Conservation (phyloP, 352 stramenopile genomes). For the Blastocystis sp. region DNA sequence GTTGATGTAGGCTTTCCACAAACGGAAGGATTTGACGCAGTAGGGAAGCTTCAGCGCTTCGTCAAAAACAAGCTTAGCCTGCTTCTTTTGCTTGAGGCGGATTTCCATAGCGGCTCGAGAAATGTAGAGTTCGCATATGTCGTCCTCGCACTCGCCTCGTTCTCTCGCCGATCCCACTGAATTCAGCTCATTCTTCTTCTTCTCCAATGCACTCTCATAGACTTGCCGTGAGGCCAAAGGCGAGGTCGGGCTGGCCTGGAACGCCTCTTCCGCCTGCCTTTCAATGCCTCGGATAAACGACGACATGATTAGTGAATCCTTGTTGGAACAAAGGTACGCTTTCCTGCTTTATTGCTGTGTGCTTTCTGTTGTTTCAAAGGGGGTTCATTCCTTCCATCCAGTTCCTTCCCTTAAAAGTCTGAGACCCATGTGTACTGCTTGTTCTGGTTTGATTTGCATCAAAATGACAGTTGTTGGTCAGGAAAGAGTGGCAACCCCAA, state of each 20-base stretch:
- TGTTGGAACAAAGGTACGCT: neutral
- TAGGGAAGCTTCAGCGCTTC: conserved; percentile 32
- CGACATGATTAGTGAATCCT: neutral
- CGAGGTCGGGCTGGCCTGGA: conserved; percentile 32
- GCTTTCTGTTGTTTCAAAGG: too few species aligned
- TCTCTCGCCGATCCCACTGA: neutral
- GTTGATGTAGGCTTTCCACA: conserved; percentile 64
- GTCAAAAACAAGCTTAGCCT: conserved; percentile 54
- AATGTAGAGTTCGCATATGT: conserved; percentile 65
- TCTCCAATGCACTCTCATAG: conserved; percentile 25
- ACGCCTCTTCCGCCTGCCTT: conserved; percentile 7
- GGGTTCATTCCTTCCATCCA: too few species aligned
- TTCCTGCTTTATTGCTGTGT: neutral
- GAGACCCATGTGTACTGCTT: neutral
- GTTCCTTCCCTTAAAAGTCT: too few species aligned
- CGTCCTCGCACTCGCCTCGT: neutral
- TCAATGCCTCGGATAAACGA: conserved; percentile 25
- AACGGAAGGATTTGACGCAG: neutral
- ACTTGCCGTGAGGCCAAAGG: neutral
- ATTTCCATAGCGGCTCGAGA: conserved; percentile 61
- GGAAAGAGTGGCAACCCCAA: neutral
- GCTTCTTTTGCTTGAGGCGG: conserved; percentile 51
- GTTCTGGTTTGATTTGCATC: neutral
- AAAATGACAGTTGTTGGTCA: neutral
- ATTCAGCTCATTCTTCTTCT: neutral